Evolutionary conservation across 768 basidiomycete genomes (phyloP).

Genomic region (Chiua virens): DNA sequence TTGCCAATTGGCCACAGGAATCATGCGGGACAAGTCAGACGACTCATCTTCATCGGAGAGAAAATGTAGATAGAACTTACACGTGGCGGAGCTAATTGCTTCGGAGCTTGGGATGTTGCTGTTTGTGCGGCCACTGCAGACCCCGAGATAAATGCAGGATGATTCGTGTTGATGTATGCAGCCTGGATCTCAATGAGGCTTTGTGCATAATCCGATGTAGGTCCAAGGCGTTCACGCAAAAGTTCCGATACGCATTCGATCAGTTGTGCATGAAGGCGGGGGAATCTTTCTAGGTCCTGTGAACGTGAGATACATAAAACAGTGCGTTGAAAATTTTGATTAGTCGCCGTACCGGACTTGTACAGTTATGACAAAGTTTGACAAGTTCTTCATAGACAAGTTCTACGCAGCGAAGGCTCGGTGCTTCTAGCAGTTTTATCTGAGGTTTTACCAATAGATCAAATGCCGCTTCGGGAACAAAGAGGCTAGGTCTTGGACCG

Average conservation of each 20-base stretch:
- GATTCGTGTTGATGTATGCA: constrained; percentile 99
- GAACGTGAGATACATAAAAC: constrained; percentile 12
- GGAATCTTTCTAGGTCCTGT: constrained; percentile 95
- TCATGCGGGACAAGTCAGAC: constrained; percentile 13
- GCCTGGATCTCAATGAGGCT: constrained; percentile 96
- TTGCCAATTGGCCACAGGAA: constrained; percentile 14
- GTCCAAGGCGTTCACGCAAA: constrained; percentile 90
- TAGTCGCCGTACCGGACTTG: constrained; percentile 64
- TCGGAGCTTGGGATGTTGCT: constrained; percentile 40
- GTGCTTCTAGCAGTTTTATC: constrained; percentile 93
- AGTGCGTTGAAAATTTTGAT: not conserved
- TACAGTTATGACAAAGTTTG: constrained; percentile 99
- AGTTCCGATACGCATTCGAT: constrained; percentile 98
- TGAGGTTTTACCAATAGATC: constrained; percentile 97
- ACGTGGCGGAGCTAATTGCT: constrained; percentile 46
- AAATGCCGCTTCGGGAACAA: constrained; percentile 96
- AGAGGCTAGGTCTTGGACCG: constrained; percentile 92
- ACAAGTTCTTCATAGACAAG: constrained; percentile 98
- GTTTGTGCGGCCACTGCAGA: constrained; percentile 64
- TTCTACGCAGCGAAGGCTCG: constrained; percentile 94
- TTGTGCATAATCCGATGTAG: constrained; percentile 95
- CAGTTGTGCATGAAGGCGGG: constrained; percentile 86
- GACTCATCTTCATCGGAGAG: constrained; percentile 1
- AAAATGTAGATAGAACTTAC: constrained; percentile 40
- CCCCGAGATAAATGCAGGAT: constrained; percentile 88